Conservation (phyloP, 495 filamentous ascomycete genomes). For the Tetracladium setigerum region DNA sequence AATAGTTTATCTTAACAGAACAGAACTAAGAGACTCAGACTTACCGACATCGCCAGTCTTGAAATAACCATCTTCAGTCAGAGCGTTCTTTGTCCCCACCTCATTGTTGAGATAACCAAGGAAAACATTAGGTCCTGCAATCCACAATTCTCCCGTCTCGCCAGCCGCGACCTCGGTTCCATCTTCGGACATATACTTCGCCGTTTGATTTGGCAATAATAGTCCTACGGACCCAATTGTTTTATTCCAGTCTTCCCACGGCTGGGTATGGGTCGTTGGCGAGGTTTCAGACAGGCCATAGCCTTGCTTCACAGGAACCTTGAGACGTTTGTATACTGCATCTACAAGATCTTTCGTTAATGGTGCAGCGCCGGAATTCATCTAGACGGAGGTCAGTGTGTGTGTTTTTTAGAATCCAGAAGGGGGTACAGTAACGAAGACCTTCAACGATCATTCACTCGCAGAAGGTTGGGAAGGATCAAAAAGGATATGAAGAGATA, state of each 20-base stretch:
- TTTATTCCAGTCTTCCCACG: constrained; percentile 69
- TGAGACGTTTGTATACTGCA: constrained; percentile 64
- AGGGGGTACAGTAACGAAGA: too few relatives aligned
- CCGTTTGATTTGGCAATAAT: constrained; percentile 72
- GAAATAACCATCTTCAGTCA: constrained; percentile 71
- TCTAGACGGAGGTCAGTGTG: background rate
- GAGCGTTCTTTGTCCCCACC: constrained; percentile 52
- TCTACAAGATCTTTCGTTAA: constrained; percentile 77
- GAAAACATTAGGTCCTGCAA: constrained; percentile 74
- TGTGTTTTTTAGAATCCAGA: too few relatives aligned
- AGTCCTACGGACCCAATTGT: constrained; percentile 75
- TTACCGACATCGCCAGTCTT: constrained; percentile 63
- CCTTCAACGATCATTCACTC: too few relatives aligned
- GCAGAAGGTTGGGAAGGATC: too few relatives aligned
- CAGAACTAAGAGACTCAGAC: constrained; percentile 27
- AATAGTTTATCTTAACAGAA: constrained; percentile 40
- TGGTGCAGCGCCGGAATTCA: constrained; percentile 87
- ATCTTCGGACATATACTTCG: constrained; percentile 66
- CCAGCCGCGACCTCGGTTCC: constrained; percentile 39
- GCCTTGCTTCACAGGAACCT: constrained; percentile 60
- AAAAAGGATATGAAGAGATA: too few relatives aligned
- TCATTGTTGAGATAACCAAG: constrained; percentile 68
- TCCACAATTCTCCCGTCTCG: constrained; percentile 65
- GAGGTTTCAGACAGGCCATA: constrained; percentile 50
- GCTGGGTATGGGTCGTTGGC: constrained; percentile 47